Evolutionary conservation across 2,329 filamentous ascomycete species (phyloP), one percentile per base, ranked within the genome.

Genomic region (Claviceps sp.): DNA sequence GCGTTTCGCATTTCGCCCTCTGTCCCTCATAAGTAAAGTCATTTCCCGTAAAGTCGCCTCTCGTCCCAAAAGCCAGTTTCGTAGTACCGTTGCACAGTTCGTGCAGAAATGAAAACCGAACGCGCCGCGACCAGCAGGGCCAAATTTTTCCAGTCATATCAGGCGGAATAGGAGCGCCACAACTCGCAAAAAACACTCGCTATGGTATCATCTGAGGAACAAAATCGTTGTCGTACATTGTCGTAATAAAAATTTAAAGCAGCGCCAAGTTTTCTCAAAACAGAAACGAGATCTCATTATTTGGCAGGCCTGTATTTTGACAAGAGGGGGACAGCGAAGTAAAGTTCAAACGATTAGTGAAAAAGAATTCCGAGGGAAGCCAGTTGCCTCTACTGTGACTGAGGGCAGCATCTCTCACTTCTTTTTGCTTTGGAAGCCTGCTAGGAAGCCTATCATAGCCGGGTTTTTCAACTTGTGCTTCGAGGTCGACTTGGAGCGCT

Each of bases 351-450:
- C 11, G 22, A 24, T 9, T 4, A 20, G 40, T n/a, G 18, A 16
- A 20, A 4, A 47, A 16, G 26, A 34, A 34, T 34, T 11, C 30
- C 4, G 9, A 34, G 30, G 8, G n/a, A 44, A 44, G n/a, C 40
- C 47, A 38, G n/a, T 34, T 3, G 47, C 41, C 20, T 46, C 22
- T 51, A 18, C 18, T 30, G 26, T 34, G n/a, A 4, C n/a, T 43
- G 16, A 11, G 26, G 30, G 46, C 18, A 30, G 13, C 37, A n/a
- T 13, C 16, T 30, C 58, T 58, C 51, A 60, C 58, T 58, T 60
- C 53, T 59, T 61, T 50, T 60, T 61, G 16, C 49, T 18, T 18
- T 55, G 56, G 24, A 54, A 56, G 38, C 57, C 59, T 14, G 55
- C 54, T 3, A 61, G 52, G 50, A 59, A 61, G 8, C 42, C 49